Base-by-base conservation (phyloP, 1,139 yeast genomes). In the Lodderomyces metapsilosis region DNA sequence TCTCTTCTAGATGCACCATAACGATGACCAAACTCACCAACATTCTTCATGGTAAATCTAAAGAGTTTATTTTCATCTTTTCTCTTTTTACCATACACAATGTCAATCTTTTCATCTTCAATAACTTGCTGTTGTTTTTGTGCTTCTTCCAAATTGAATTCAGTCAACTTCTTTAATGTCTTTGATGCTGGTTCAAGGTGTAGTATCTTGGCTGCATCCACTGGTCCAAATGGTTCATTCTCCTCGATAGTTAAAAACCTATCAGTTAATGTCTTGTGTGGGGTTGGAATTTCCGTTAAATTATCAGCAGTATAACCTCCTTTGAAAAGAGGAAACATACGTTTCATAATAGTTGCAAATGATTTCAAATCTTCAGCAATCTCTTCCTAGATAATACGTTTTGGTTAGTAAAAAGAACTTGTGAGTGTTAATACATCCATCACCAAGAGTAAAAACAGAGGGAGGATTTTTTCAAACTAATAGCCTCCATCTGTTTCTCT, bases 161-260 rank as follows among this genome's bases (percentile, higher is more conserved):
- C 78, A 9, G 88, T 71, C 49, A 88, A 74, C 54, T 76, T 76
- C 51, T 80, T 80, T 53, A 88, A 73, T 3, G 94, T 85, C 36
- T 76, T 81, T 40, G 80, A 77, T 33, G 98, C 97, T 16, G 96
- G 95, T 59, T 88, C 92, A 50, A 91, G 74, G 36, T 78, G 89
- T 52, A 88, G 79, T 35, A 86, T 77, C 46, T 80, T 71, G 39
- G 98, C 96, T n/a, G 98, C 97, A 58, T 92, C 98, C 7, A 89
- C 77, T 6, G 98, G 96, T 4, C 97, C 97, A 62, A 91, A 91
- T n/a, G 96, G 96, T 65, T 89, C 95, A 16, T 91, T 82, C 66
- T 92, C 98, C 11, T 96, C 92, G 59, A 92, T 84, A 17, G 95
- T 85, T 59, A 88, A 67, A 69, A 89, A 91, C 51, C 95, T 76